Evolutionary conservation across 441 rosid genomes (phyloP).

Genomic region (Croton laevigatus): DNA sequence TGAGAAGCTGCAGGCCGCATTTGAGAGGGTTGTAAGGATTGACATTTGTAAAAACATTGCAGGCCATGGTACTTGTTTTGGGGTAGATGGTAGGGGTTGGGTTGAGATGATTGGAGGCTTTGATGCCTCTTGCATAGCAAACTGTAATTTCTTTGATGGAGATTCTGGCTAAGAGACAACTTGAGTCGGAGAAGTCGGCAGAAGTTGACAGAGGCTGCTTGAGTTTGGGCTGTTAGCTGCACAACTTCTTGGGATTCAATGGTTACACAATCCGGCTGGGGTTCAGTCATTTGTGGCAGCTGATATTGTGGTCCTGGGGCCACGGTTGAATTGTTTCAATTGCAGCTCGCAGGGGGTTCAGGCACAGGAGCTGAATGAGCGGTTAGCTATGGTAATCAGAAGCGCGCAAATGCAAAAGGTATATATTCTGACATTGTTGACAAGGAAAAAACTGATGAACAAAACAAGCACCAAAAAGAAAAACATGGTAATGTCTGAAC

Average conservation of each 20-base stretch:
- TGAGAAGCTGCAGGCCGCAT: constrained; percentile 23
- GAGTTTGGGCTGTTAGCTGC: constrained; percentile 9
- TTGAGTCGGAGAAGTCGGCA: constrained; percentile 14
- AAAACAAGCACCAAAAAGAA: not conserved
- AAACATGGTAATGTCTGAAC: too few species aligned
- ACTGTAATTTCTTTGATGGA: constrained; percentile 26
- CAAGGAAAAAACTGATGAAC: constrained; percentile 1
- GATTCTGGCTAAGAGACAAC: constrained; percentile 16
- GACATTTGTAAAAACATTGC: not conserved
- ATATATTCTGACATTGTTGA: constrained; percentile 47
- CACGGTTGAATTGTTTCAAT: constrained; percentile 28
- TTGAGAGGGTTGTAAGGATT: constrained; percentile 26
- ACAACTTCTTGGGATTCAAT: constrained; percentile 29
- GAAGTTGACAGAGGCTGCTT: constrained; percentile 14
- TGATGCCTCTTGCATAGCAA: constrained; percentile 20
- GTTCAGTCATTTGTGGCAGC: constrained; percentile 17
- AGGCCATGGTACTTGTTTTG: constrained; percentile 21
- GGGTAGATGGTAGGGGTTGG: constrained; percentile 6
- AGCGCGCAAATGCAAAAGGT: constrained; percentile 36
- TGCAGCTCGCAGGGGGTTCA: constrained; percentile 28
- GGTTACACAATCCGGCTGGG: constrained; percentile 23
- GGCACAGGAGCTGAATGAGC: constrained; percentile 31
- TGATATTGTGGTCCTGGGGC: constrained; percentile 42
- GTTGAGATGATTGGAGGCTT: constrained; percentile 13
- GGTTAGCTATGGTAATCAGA: constrained; percentile 60